Percentiles rank a stretch among this genome's conserved stretches.
Evolutionary conservation across 257 asterid genomes (phyloP).

Genomic region (Fraxinus anomala): DNA sequence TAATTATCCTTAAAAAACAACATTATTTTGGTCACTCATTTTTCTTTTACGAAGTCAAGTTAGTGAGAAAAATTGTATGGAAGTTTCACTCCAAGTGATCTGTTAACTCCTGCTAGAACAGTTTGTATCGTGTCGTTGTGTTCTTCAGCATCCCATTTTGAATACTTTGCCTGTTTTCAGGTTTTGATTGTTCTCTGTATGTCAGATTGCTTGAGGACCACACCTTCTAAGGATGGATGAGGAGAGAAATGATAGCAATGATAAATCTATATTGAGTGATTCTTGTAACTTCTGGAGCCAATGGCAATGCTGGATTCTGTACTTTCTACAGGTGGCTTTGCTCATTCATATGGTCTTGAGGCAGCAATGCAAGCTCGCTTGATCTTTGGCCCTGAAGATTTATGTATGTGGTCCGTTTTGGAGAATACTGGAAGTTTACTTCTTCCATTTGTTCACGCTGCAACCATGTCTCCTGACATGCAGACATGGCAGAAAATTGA

Average conservation of each 20-base stretch:
- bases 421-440: constrained; percentile 89
- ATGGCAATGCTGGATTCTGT: constrained; percentile 89
- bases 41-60: not conserved
- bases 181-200: not conserved
- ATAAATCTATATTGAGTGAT: constrained; percentile 19
- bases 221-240: constrained; percentile 30
- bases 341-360: constrained; percentile 94
- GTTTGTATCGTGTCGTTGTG: not conserved
- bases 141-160: not conserved
- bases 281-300: constrained; percentile 71
- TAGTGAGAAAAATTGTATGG: not conserved
- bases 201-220: not conserved
- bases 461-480: constrained; percentile 51
- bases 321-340: constrained; percentile 97
- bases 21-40: not conserved
- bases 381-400: constrained; percentile 57
- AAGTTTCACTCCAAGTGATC: not conserved
- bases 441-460: constrained; percentile 71
- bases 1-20: not conserved
- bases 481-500: constrained; percentile 71
- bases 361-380: constrained; percentile 77
- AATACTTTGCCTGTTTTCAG: not conserved
- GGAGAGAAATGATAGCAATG: constrained; percentile 23
- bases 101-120: not conserved
- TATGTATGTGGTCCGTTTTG: constrained; percentile 53